Evolutionary conservation across 306 rosid species (phyloP).

Genomic region (Glycine tomentella): DNA sequence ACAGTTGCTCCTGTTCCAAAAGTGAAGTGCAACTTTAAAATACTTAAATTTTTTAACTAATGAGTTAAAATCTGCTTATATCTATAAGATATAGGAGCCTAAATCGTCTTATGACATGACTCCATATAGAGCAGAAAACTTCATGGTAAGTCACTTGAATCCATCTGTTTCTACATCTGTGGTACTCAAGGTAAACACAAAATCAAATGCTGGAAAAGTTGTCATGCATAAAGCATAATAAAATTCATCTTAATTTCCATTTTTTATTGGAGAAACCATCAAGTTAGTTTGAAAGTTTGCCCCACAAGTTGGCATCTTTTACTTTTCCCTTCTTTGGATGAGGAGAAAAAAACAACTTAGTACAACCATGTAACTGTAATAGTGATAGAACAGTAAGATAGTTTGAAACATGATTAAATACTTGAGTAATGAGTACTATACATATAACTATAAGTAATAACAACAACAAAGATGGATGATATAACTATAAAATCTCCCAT

Average conservation of each 20-base stretch:
- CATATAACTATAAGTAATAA: too few relatives aligned
- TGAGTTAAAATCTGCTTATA: conserved; percentile 8
- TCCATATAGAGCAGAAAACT: conserved; percentile 1
- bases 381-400: too few relatives aligned
- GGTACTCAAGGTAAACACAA: conserved; percentile 30
- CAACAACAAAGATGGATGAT: too few relatives aligned
- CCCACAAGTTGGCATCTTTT: conserved; percentile 6
- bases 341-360: too few relatives aligned
- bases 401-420: too few relatives aligned
- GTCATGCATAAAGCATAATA: neutral
- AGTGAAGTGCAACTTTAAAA: conserved; percentile 40
- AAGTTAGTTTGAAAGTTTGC: conserved; percentile 34
- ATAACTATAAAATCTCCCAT: too few relatives aligned
- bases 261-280: conserved; percentile 28
- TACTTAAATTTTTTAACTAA: conserved; percentile 31
- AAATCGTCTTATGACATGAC: conserved; percentile 11
- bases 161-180: conserved; percentile 31
- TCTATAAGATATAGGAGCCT: conserved; percentile 17
- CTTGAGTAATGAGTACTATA: too few relatives aligned
- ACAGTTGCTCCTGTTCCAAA: conserved; percentile 82
- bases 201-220: neutral
- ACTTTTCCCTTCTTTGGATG: too few relatives aligned
- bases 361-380: too few relatives aligned
- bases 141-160: conserved; percentile 30
- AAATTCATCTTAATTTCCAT: conserved; percentile 36